Conservation (phyloP, 257 asterid genomes). For the Solanum etuberosum region DNA sequence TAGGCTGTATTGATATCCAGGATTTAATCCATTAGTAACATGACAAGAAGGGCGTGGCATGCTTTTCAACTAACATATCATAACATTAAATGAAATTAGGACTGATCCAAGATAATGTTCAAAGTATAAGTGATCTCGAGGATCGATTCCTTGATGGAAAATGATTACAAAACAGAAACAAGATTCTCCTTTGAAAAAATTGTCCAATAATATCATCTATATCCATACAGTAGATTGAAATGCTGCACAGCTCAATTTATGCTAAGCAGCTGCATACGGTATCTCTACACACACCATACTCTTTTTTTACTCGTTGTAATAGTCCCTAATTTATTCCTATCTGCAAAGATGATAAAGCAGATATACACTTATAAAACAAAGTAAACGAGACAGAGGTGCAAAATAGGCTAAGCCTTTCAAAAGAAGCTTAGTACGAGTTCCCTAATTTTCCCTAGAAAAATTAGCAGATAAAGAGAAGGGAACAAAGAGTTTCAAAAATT, state of each 20-base stretch:
- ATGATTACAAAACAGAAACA: background rate
- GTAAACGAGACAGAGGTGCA: background rate
- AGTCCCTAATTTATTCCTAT: background rate
- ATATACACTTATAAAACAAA: background rate
- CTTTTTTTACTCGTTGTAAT: background rate
- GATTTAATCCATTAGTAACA: background rate
- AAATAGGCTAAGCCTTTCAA: background rate
- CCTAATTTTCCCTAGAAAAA: background rate
- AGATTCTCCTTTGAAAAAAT: background rate
- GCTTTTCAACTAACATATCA: background rate
- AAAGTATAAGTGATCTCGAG: background rate
- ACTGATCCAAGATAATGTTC: background rate
- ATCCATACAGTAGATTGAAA: background rate
- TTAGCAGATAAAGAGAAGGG: background rate
- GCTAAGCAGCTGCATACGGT: background rate
- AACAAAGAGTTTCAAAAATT: background rate
- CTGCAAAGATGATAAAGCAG: background rate
- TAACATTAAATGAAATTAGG: background rate
- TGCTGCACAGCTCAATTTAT: background rate
- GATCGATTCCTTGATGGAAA: background rate
- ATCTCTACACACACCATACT: background rate
- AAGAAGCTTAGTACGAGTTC: background rate
- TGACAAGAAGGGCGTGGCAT: background rate
- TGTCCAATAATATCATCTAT: background rate
- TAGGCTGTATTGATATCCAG: slow-evolving; percentile 5